Evolutionary conservation across 805 yeast genomes (phyloP), one percentile per base, ranked within the genome.

Genomic region (Saturnispora gosingensis): DNA sequence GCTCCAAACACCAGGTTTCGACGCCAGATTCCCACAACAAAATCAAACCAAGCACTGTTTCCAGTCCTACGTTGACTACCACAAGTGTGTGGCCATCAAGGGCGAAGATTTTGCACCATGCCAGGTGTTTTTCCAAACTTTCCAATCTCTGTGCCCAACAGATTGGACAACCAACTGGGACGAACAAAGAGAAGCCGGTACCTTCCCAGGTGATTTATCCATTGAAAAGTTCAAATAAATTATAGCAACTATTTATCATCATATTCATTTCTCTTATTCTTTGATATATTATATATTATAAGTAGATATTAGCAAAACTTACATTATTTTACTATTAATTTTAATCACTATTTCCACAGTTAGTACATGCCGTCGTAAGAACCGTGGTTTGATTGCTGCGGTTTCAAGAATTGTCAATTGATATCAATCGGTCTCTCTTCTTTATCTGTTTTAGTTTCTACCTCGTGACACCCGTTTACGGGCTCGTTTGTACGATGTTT

Each of bases 81-180:
- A 86, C 84, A 90, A 89, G 73, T 93, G 99, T 78, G 81, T 93
- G 69, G 85, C 83, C 66, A 88, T 90, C 60, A 91, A 91, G 76
- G 99, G 99, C 68, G 97, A 91, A 75, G 98, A 90, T 56, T 93
- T 93, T 67, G 96, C 90, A 64, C 98, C 98, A 67, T 93, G 99
- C 74, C 80, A 89, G 74, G 90, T 87, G 63, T 93, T 93, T 77
- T 87, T 81, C 82, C 85, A 81, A 72, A 88, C 97, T 52, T 93
- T 79, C 79, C 80, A 85, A 62, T 80, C 97, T 24, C 76, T 87
- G 65, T 87, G 95, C 68, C 95, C 95, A 54, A 75, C 78, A 52
- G 85, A 82, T 61, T 87, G 95, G 95, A 77, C 83, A 59, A 89
- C 82, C 65, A 84, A 73, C 68, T 87, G 95, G 96, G 88, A 87